Conservation (phyloP, 768 basidiomycete species). For the Trametes sanguinea region DNA sequence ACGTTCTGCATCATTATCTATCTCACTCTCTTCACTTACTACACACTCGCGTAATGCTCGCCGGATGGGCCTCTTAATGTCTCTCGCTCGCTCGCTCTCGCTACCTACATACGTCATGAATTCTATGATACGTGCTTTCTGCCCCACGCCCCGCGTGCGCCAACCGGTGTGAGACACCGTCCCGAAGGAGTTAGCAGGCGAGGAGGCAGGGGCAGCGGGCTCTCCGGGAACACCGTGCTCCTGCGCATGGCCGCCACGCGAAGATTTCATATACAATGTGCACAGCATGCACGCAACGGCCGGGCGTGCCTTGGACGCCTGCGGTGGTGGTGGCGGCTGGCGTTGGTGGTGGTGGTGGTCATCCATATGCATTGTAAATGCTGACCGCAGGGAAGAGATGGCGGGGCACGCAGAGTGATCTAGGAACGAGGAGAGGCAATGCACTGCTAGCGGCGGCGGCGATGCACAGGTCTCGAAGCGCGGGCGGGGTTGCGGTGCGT, state of each 20-base stretch:
- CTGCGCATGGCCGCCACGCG: neutral
- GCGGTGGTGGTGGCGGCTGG: too few relatives aligned
- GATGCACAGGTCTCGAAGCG: neutral
- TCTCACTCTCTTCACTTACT: neutral
- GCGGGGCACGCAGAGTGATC: neutral
- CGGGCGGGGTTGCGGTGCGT: too few relatives aligned
- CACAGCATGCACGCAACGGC: neutral
- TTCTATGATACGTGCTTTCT: constrained; percentile 3
- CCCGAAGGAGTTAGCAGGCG: too few relatives aligned
- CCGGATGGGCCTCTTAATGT: constrained; percentile 7
- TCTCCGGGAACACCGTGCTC: neutral
- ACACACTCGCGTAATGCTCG: constrained; percentile 4
- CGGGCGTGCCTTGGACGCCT: too few relatives aligned
- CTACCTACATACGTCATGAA: constrained; percentile 3
- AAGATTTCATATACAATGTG: neutral
- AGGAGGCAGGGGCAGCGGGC: neutral
- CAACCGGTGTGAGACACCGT: too few relatives aligned
- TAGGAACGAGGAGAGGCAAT: neutral
- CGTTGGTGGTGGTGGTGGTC: neutral
- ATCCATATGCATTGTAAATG: neutral
- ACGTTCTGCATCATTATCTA: neutral
- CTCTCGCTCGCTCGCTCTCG: neutral
- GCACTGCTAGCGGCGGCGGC: neutral
- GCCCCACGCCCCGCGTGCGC: neutral
- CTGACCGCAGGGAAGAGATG: neutral